phyloP scores from a whole-genome alignment of 2,329 filamentous ascomycete genomes.

The Calycina marina region DNA sequence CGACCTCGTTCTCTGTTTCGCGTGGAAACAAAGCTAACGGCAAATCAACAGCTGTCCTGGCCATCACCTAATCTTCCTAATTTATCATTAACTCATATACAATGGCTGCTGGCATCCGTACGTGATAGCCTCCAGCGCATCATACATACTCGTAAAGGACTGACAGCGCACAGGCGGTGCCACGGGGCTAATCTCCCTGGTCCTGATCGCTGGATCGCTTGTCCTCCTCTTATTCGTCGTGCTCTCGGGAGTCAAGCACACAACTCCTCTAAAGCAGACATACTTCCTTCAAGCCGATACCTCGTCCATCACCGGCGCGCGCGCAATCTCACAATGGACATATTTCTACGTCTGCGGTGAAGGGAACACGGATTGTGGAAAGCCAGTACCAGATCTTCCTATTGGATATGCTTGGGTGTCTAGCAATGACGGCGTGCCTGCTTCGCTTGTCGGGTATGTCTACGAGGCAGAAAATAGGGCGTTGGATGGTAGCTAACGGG shows the following conservation, averaged over 20 bases:
- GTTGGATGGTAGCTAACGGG: neutral
- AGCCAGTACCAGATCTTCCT: slow-evolving; percentile 45
- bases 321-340: slow-evolving; percentile 65
- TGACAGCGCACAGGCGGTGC: slow-evolving; percentile 33
- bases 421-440: slow-evolving; percentile 36
- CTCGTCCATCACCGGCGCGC: slow-evolving; percentile 50
- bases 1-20: too few species aligned
- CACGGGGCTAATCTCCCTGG: slow-evolving; percentile 40
- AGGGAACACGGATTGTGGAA: slow-evolving; percentile 49
- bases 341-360: slow-evolving; percentile 72
- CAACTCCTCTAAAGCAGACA: slow-evolving; percentile 50
- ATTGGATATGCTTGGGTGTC: slow-evolving; percentile 58
- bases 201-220: slow-evolving; percentile 46
- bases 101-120: neutral
- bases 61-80: too few species aligned
- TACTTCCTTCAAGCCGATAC: slow-evolving; percentile 82
- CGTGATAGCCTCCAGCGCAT: neutral
- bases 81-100: too few species aligned
- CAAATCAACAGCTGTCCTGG: too few species aligned
- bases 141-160: neutral
- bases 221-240: slow-evolving; percentile 53
- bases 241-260: slow-evolving; percentile 41
- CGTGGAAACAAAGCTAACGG: too few species aligned
- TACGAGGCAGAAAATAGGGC: neutral
- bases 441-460: slow-evolving; percentile 36